These are phyloP conservation scores for Calonectria henricotiae DNA, from an alignment of 2,329 filamentous ascomycete species.

Conservation along the genomic window DNA sequence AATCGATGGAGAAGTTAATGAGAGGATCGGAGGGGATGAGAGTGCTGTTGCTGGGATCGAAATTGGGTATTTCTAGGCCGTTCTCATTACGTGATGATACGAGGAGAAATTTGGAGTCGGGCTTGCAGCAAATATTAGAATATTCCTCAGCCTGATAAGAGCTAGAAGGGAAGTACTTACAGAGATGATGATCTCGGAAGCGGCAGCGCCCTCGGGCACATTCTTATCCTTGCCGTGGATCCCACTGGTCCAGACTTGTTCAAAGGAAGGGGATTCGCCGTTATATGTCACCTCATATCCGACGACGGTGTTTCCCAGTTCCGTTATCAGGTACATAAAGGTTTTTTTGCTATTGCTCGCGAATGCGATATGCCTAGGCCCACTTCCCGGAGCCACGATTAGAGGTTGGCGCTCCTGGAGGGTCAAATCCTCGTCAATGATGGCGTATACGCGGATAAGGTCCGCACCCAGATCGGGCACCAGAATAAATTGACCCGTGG, in stretches of 20 bases:
- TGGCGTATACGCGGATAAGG: slow-evolving; percentile 70
- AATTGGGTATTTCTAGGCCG: slow-evolving; percentile 66
- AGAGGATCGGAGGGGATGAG: slow-evolving; percentile 75
- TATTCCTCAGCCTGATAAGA: slow-evolving; percentile 6
- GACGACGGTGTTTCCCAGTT: slow-evolving; percentile 73
- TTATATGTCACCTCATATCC: slow-evolving; percentile 72
- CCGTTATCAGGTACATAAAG: slow-evolving; percentile 75
- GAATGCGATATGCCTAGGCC: slow-evolving; percentile 79
- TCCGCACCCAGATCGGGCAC: slow-evolving; percentile 79
- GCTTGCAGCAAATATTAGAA: slow-evolving; percentile 57
- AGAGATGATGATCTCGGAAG: slow-evolving; percentile 73
- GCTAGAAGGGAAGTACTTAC: slow-evolving; percentile 61
- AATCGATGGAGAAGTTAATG: slow-evolving; percentile 73
- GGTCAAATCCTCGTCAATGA: slow-evolving; percentile 63
- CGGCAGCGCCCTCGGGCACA: slow-evolving; percentile 63
- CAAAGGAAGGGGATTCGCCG: slow-evolving; percentile 62
- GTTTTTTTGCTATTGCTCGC: slow-evolving; percentile 62
- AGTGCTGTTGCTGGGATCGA: slow-evolving; percentile 62
- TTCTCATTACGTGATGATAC: slow-evolving; percentile 79
- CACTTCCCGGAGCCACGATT: slow-evolving; percentile 67
- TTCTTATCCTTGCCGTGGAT: slow-evolving; percentile 64
- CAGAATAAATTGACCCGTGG: slow-evolving; percentile 75
- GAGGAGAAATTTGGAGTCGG: slow-evolving; percentile 75
- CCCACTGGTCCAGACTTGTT: slow-evolving; percentile 64
- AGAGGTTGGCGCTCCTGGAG: slow-evolving; percentile 62